phyloP scores from a whole-genome alignment of 495 filamentous ascomycete genomes.

The Penicillium robsamsonii region DNA sequence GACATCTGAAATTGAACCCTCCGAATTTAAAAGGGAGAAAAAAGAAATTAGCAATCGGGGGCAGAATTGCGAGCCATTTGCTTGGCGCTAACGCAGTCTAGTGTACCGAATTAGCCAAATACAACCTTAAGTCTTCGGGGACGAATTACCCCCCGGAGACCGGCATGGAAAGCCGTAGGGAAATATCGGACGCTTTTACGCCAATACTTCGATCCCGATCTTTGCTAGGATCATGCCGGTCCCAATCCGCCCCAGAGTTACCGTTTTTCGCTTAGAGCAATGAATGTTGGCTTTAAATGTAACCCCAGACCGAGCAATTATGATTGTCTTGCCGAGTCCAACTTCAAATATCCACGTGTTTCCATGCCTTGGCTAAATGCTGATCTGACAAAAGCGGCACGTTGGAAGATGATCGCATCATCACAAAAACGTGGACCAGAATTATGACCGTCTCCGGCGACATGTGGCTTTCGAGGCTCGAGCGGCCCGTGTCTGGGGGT shows the following conservation, averaged over 20 bases:
- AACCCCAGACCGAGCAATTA: background rate
- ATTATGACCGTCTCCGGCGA: constrained; percentile 10
- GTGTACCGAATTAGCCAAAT: background rate
- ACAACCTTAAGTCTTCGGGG: background rate
- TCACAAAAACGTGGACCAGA: background rate
- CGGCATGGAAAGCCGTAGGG: background rate
- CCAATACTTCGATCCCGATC: background rate
- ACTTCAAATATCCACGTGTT: background rate
- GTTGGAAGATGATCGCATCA: background rate
- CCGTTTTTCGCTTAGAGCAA: background rate
- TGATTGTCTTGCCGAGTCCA: background rate
- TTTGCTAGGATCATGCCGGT: background rate
- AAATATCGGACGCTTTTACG: background rate
- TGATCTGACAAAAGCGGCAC: background rate
- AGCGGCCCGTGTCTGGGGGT: constrained; percentile 8
- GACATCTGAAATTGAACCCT: background rate
- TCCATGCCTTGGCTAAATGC: background rate
- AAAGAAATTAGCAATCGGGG: background rate
- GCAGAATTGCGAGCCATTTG: background rate
- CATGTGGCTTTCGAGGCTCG: constrained; percentile 1
- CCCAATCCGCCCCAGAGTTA: background rate
- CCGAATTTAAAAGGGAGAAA: background rate
- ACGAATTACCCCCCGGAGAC: background rate
- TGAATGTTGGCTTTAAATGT: background rate
- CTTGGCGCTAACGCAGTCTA: background rate